phyloP scores from a whole-genome alignment of 2,329 filamentous ascomycete species.

The Fusarium pseudocircinatum region DNA sequence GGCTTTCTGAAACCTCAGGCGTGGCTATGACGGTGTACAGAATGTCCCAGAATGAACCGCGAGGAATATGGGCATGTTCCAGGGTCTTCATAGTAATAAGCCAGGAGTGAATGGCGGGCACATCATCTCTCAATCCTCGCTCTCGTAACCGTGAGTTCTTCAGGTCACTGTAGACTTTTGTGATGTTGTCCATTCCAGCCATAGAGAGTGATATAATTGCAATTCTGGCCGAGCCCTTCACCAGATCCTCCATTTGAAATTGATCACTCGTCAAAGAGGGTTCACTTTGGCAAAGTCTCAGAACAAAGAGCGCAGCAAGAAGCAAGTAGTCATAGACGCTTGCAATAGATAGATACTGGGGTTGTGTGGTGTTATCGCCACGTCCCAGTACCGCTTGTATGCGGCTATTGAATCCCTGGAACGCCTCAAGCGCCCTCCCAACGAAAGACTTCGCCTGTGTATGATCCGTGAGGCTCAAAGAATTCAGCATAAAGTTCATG shows the following conservation, averaged over 20 bases:
- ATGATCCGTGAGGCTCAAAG: slow-evolving; percentile 52
- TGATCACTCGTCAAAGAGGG: slow-evolving; percentile 46
- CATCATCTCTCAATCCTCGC: slow-evolving; percentile 60
- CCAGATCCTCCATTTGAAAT: slow-evolving; percentile 59
- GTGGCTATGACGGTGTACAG: slow-evolving; percentile 55
- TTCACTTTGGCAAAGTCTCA: slow-evolving; percentile 56
- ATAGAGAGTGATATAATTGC: slow-evolving; percentile 53
- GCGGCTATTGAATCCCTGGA: slow-evolving; percentile 53
- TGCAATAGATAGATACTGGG: slow-evolving; percentile 24
- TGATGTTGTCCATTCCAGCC: slow-evolving; percentile 56
- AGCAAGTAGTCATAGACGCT: slow-evolving; percentile 46
- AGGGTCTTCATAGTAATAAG: slow-evolving; percentile 65
- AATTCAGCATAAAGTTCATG: slow-evolving; percentile 57
- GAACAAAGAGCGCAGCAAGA: slow-evolving; percentile 49
- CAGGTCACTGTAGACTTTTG: slow-evolving; percentile 58
- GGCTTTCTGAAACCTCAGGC: slow-evolving; percentile 47
- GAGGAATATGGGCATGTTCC: slow-evolving; percentile 59
- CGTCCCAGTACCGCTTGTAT: slow-evolving; percentile 28
- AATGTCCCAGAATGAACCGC: slow-evolving; percentile 70
- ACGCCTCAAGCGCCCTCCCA: slow-evolving; percentile 54
- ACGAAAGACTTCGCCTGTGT: slow-evolving; percentile 54
- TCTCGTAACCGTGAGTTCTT: slow-evolving; percentile 58
- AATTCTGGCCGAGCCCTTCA: slow-evolving; percentile 55
- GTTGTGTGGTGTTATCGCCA: neutral
- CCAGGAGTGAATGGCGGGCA: slow-evolving; percentile 64